phyloP scores from a whole-genome alignment of 2,329 filamentous ascomycete genomes.

The Pezizomycotina sp. region DNA sequence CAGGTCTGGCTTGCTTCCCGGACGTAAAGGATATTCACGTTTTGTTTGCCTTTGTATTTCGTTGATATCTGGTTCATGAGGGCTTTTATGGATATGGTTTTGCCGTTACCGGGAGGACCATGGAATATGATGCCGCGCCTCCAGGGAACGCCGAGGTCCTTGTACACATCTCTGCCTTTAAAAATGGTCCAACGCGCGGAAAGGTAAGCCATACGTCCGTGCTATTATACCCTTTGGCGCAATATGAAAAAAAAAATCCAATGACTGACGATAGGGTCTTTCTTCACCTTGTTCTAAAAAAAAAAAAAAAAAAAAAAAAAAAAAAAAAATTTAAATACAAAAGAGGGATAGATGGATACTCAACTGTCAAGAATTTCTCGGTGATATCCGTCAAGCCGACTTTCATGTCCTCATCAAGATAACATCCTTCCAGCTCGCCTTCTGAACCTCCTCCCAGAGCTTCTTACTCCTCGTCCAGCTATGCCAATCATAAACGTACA shows the following conservation, averaged over 20 bases:
- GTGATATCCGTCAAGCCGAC: constrained; percentile 45
- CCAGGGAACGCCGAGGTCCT: constrained; percentile 48
- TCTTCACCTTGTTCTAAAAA: too few species aligned
- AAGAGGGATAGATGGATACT: too few species aligned
- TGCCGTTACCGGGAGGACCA: constrained; percentile 48
- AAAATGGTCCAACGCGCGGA: too few species aligned
- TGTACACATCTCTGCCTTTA: constrained; percentile 40
- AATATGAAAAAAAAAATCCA: too few species aligned
- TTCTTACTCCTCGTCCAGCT: constrained; percentile 46
- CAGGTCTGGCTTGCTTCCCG: too few species aligned
- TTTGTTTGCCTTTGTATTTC: too few species aligned
- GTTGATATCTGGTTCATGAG: constrained; percentile 48
- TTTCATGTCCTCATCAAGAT: constrained; percentile 51
- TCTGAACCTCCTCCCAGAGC: constrained; percentile 41
- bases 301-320: too few species aligned
- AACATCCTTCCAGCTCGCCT: constrained; percentile 45
- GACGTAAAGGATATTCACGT: too few species aligned
- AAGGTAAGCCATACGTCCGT: too few species aligned
- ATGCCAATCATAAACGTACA: constrained; percentile 49
- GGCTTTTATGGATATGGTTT: constrained; percentile 54
- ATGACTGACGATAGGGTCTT: too few species aligned
- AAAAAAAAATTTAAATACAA: too few species aligned
- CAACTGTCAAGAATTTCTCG: constrained; percentile 44
- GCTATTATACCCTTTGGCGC: too few species aligned
- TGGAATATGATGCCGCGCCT: constrained; percentile 54